These are phyloP conservation scores for Dissoconium aciculare DNA, from an alignment of 2,329 filamentous ascomycete species.

Conservation along the genomic window DNA sequence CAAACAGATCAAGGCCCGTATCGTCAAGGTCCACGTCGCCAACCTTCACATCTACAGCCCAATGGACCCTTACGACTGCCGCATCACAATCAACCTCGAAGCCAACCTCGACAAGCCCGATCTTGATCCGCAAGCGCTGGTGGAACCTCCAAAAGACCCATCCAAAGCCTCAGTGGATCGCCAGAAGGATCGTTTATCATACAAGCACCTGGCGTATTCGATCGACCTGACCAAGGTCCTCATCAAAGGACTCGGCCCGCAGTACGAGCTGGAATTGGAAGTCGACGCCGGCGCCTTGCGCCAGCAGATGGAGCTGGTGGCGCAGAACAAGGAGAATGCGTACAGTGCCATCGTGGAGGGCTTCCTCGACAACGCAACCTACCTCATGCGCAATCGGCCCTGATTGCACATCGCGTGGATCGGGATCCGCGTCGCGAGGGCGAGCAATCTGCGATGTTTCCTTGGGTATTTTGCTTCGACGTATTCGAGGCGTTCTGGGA, in stretches of 20 bases:
- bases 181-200: slow-evolving; percentile 78
- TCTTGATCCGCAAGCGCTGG: slow-evolving; percentile 43
- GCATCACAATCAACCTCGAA: slow-evolving; percentile 89
- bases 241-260: slow-evolving; percentile 38
- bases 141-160: slow-evolving; percentile 35
- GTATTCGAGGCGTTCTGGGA: no score
- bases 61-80: slow-evolving; percentile 64
- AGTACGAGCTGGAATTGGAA: slow-evolving; percentile 72
- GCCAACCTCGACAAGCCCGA: slow-evolving; percentile 44
- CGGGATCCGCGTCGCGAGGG: no score
- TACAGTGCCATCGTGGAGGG: slow-evolving; percentile 57
- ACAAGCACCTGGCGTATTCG: slow-evolving; percentile 74
- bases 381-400: slow-evolving; percentile 38
- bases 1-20: slow-evolving; percentile 53
- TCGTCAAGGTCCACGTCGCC: slow-evolving; percentile 77
- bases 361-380: slow-evolving; percentile 57
- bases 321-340: slow-evolving; percentile 38
- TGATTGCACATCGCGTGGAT: no score
- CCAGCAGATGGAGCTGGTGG: slow-evolving; percentile 47
- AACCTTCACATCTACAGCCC: slow-evolving; percentile 78
- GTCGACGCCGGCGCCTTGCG: slow-evolving; percentile 48
- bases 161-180: slow-evolving; percentile 24
- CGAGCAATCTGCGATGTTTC: no score
- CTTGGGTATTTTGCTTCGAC: no score
- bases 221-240: slow-evolving; percentile 88